Percentiles rank a stretch among this genome's conserved stretches.
Evolutionary conservation across 1,139 yeast species (phyloP).

Genomic region (Diutina mesorugosa): DNA sequence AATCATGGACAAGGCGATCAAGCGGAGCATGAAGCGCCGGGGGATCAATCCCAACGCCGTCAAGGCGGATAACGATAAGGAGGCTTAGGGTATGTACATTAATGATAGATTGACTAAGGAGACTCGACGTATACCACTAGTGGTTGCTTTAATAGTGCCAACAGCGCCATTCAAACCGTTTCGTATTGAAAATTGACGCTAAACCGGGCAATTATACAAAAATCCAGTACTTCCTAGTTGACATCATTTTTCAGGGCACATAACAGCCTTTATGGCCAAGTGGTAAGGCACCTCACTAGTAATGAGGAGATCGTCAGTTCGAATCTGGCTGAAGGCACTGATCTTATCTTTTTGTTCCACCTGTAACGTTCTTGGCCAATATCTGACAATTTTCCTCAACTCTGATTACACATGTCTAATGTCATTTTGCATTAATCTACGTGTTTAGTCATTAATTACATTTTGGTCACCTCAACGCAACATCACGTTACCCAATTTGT

Average conservation of each 20-base stretch:
- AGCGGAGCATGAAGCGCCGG: constrained; percentile 60
- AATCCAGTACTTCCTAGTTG: neutral
- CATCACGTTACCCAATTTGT: constrained; percentile 58
- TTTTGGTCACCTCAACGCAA: constrained; percentile 10
- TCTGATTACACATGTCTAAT: neutral
- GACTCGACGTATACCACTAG: neutral
- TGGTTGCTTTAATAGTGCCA: neutral
- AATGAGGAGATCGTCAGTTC: constrained; percentile 87
- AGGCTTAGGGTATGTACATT: neutral
- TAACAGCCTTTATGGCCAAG: constrained; percentile 34
- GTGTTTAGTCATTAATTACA: constrained; percentile 6
- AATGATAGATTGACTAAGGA: neutral
- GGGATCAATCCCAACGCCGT: constrained; percentile 58
- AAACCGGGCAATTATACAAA: no score
- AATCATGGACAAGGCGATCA: constrained; percentile 62
- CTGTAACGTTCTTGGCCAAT: no score
- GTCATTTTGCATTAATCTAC: neutral
- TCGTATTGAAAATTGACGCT: neutral
- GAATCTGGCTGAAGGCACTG: constrained; percentile 67
- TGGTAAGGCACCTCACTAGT: constrained; percentile 91
- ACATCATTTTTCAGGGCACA: neutral
- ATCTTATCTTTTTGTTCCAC: no score
- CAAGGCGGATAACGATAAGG: neutral
- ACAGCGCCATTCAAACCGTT: neutral
- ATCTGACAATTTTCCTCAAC: no score